Base-by-base conservation (phyloP, 2,329 filamentous ascomycete genomes). In the Colletotrichum sp. region DNA sequence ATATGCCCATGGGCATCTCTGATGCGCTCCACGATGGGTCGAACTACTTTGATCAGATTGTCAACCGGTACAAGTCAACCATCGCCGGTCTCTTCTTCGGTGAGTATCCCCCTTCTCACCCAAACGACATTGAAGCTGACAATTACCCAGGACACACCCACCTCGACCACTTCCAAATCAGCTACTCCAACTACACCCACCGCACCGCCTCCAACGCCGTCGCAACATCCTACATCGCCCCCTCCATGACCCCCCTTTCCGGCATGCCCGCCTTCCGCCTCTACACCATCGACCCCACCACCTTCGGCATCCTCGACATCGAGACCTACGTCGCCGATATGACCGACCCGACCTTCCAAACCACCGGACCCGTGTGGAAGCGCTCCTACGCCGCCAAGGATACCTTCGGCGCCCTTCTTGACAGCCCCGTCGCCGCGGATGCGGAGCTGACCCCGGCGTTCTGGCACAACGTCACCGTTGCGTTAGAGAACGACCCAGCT, bases 101-200 rank as follows among this genome's bases (percentile, higher is more conserved):
- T 9, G 0, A 49, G 0, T 22, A 13, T 22, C 3, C 2, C n/a
- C 19, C 39, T 6, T n/a, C 3, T 44, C 19, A 44, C 2, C 5
- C 9, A 9, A 11, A 11, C 8, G 8, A 3, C 8, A 3, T n/a
- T 2, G 5, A 44, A 11, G 8, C 39, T 44, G 39, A 44, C 39
- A 44, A 19, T 11, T 6, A 5, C 19, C 39, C 19, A 44, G 39
- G 39, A 11, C 57, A 61, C 8, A 61, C 25, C 25, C 57, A 61
- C 5, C 57, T 61, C 25, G 57, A 29, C 27, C 57, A 61, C 16
- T 61, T 61, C 16, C 25, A 32, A 29, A 19, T 32, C 15, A 61
- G 57, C 25, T 61, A 32, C 16, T 61, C 57, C 57, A 29, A 61
- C 57, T 61, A 61, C 57, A 3, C 9, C 57, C 0, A 32, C 25